These are phyloP conservation scores for Rhizopogon vesiculosus DNA, from an alignment of 768 basidiomycete genomes.

Conservation along the genomic window DNA sequence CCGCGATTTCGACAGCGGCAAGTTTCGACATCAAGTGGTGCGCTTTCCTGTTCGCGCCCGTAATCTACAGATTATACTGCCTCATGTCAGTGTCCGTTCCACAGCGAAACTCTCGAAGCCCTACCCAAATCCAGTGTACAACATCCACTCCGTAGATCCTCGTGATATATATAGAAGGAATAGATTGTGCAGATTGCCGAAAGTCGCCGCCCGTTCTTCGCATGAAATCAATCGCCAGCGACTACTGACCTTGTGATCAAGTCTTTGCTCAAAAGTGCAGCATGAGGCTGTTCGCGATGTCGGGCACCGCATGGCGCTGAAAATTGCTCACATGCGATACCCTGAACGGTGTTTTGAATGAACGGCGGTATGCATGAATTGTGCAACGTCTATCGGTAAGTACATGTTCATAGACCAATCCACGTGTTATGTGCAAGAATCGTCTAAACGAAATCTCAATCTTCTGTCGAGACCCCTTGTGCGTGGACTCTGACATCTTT, in stretches of 20 bases:
- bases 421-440: not conserved
- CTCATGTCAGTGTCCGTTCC: not conserved
- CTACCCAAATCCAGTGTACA: not conserved
- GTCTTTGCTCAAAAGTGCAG: not conserved
- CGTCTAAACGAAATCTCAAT: constrained; percentile 3
- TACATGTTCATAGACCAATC: not conserved
- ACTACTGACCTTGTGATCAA: not conserved
- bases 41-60: not conserved
- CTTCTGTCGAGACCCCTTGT: constrained; percentile 7
- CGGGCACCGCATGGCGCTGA: not conserved
- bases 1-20: not conserved
- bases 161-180: not conserved
- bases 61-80: not conserved
- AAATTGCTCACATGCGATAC: constrained; percentile 8
- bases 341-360: constrained; percentile 8
- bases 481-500: constrained; percentile 30
- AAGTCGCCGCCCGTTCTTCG: not conserved
- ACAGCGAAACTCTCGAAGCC: not conserved
- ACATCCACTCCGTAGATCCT: not conserved
- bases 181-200: not conserved
- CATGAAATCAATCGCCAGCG: not conserved
- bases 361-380: not conserved
- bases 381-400: not conserved
- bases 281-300: not conserved
- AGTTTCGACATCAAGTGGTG: not conserved